Conservation (phyloP, 164 flowering plant genomes). For the Macadamia tetraphylla region DNA sequence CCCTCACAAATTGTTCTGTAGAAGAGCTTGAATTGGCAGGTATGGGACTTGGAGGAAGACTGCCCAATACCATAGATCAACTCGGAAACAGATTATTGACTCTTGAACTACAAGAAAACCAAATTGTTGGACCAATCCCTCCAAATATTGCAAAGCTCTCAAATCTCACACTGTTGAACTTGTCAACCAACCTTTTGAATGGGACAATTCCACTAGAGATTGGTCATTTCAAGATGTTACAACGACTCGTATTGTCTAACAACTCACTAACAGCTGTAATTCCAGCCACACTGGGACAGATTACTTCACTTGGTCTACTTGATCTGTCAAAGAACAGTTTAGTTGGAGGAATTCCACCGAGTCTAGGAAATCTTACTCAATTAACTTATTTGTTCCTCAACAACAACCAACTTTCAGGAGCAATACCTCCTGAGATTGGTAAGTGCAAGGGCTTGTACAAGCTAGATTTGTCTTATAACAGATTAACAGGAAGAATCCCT, state of each 20-base stretch:
- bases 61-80: slow-evolving; percentile 30
- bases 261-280: slow-evolving; percentile 26
- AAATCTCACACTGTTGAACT: slow-evolving; percentile 27
- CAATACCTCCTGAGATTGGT: slow-evolving; percentile 37
- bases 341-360: slow-evolving; percentile 29
- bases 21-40: slow-evolving; percentile 42
- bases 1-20: slow-evolving; percentile 43
- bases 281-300: slow-evolving; percentile 24
- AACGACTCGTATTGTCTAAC: slow-evolving; percentile 35
- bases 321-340: slow-evolving; percentile 38
- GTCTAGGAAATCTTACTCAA: slow-evolving; percentile 23
- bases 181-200: slow-evolving; percentile 29
- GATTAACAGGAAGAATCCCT: slow-evolving; percentile 44
- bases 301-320: slow-evolving; percentile 28
- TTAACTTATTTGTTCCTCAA: slow-evolving; percentile 30
- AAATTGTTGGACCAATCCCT: slow-evolving; percentile 43
- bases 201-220: slow-evolving; percentile 30
- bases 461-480: slow-evolving; percentile 54
- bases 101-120: slow-evolving; percentile 36
- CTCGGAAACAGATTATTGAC: slow-evolving; percentile 11
- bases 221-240: slow-evolving; percentile 14
- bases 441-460: slow-evolving; percentile 31
- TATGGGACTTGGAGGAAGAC: slow-evolving; percentile 40
- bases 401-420: slow-evolving; percentile 39
- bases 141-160: slow-evolving; percentile 26